Conservation (phyloP, 176 grass and related monocot species). For the bread wheat (Triticum aestivum) region IWGSC_CS_RefSeq_v2.1 NC_057812.1:706646886-706647385, state of each 20-base stretch:
- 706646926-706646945: not conserved
- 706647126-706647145: not conserved
- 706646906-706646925: conserved; percentile 14
- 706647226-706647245: not conserved
- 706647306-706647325: too few relatives aligned
- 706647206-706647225: conserved; percentile 48
- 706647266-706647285: not conserved
- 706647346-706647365: not conserved
- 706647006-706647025: not conserved
- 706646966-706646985: not conserved
- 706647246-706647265: not conserved
- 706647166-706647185: not conserved
- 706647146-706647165: conserved; percentile 34
- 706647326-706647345: not conserved
- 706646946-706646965: not conserved
- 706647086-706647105: not conserved
- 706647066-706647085: not conserved
- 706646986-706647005: not conserved
- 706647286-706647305: not conserved
- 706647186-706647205: not conserved
- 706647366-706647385: conserved; percentile 29
- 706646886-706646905: not conserved
- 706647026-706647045: conserved; percentile 50
- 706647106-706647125: not conserved
- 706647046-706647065: not conserved